These are phyloP conservation scores for Euphorbia pulcherrima DNA, from an alignment of 345 rosid genomes.

Conservation along the genomic window DNA sequence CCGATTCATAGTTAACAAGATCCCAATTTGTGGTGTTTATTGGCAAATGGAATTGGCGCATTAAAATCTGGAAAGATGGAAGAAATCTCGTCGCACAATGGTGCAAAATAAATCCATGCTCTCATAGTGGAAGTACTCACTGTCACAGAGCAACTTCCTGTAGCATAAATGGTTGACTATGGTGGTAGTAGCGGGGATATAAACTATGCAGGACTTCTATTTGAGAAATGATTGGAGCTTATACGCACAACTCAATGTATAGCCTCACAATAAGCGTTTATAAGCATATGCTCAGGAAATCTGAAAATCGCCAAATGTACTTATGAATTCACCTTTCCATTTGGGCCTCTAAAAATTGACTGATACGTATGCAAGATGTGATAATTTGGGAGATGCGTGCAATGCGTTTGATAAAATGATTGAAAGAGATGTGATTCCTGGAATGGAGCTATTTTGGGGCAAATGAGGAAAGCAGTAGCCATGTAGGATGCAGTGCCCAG, in stretches of 20 bases:
- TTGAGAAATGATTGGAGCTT: conserved; percentile 45
- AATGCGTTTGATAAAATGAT: conserved; percentile 20
- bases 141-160: conserved; percentile 49
- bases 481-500: conserved; percentile 17
- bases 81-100: conserved; percentile 32
- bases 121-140: conserved; percentile 33
- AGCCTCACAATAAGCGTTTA: conserved; percentile 27
- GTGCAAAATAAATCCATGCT: conserved; percentile 40
- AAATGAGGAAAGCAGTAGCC: conserved; percentile 22
- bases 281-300: conserved; percentile 30
- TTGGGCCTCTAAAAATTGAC: conserved; percentile 41
- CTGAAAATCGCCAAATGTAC: conserved; percentile 31
- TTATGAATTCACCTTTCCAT: conserved; percentile 54
- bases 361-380: conserved; percentile 46
- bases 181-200: conserved; percentile 39
- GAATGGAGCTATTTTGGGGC: conserved; percentile 21
- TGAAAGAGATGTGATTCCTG: conserved; percentile 16
- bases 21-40: not conserved
- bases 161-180: conserved; percentile 49
- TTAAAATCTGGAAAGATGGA: conserved; percentile 39
- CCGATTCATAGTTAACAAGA: conserved; percentile 21
- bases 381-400: conserved; percentile 15
- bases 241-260: conserved; percentile 35
- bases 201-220: conserved; percentile 40
- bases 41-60: conserved; percentile 17